A percentile compares a stretch with the other conserved stretches of the same genome.
These are phyloP conservation scores for Claviceps pazoutovae DNA, from an alignment of 2,329 filamentous ascomycete genomes.

Conservation along the genomic window DNA sequence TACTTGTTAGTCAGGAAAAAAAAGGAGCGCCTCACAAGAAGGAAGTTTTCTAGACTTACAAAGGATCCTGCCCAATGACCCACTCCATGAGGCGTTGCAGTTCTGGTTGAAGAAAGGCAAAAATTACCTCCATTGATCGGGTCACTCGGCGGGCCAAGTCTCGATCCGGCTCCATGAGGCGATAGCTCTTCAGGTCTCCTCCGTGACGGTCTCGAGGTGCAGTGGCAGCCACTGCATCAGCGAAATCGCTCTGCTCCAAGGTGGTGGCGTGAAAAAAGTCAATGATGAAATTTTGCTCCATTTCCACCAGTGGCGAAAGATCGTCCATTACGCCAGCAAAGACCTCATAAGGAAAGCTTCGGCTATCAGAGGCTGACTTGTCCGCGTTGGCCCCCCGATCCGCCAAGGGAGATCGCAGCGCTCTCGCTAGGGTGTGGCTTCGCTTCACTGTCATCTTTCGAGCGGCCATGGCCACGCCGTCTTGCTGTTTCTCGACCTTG, in stretches of 20 bases:
- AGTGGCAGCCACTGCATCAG: constrained; percentile 57
- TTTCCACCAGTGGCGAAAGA: constrained; percentile 67
- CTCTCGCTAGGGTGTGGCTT: constrained; percentile 72
- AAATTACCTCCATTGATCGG: constrained; percentile 81
- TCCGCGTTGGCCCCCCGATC: constrained; percentile 41
- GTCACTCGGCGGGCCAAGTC: constrained; percentile 72
- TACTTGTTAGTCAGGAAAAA: constrained; percentile 6
- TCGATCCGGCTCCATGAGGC: constrained; percentile 78
- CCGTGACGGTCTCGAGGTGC: constrained; percentile 55
- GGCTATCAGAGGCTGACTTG: constrained; percentile 45
- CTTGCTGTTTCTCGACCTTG: constrained; percentile 71
- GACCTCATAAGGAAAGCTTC: constrained; percentile 63
- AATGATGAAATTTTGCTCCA: constrained; percentile 95
- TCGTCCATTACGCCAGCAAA: constrained; percentile 73
- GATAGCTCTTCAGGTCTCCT: constrained; percentile 57
- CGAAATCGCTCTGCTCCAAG: constrained; percentile 66
- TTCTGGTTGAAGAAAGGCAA: constrained; percentile 66
- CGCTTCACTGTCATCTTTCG: constrained; percentile 88
- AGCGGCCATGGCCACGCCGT: constrained; percentile 61
- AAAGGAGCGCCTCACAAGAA: neutral
- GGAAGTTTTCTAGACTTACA: constrained; percentile 41
- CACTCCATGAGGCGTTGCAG: constrained; percentile 71
- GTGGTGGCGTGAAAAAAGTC: constrained; percentile 95
- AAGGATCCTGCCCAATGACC: constrained; percentile 64
- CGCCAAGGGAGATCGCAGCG: constrained; percentile 51